These are phyloP conservation scores for Knufia petricola DNA, from an alignment of 2,329 filamentous ascomycete genomes.

Conservation along the genomic window DNA sequence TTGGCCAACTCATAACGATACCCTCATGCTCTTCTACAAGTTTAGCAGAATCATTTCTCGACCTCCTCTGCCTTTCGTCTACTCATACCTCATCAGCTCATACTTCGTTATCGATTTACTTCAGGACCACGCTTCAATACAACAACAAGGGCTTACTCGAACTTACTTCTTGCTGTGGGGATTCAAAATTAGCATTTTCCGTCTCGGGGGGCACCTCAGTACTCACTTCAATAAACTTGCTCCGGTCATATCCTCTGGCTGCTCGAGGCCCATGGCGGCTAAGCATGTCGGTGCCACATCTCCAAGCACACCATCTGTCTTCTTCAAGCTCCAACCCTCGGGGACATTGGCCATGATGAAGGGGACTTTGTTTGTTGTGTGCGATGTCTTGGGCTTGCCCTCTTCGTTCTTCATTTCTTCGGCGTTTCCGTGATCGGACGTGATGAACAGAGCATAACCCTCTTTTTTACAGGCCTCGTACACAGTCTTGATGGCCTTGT, in stretches of 20 bases:
- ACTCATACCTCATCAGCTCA: constrained; percentile 2
- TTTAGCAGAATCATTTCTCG: not conserved
- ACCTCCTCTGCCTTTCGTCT: constrained; percentile 2
- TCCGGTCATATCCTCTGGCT: constrained; percentile 89
- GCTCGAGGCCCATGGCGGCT: constrained; percentile 77
- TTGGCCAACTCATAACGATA: not conserved
- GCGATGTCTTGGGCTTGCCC: constrained; percentile 93
- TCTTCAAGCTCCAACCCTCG: constrained; percentile 74
- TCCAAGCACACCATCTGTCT: constrained; percentile 79
- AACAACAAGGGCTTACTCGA: not conserved
- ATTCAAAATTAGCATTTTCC: not conserved
- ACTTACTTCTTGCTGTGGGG: constrained; percentile 42
- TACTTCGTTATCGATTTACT: not conserved
- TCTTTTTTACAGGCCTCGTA: constrained; percentile 90
- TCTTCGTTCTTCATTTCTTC: constrained; percentile 98
- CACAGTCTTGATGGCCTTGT: constrained; percentile 86
- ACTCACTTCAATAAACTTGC: constrained; percentile 60
- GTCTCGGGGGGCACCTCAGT: not conserved
- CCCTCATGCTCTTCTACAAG: not conserved
- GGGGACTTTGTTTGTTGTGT: constrained; percentile 96
- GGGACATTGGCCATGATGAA: constrained; percentile 98
- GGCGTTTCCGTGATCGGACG: constrained; percentile 92
- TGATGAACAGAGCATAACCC: constrained; percentile 89
- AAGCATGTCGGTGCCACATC: constrained; percentile 95
- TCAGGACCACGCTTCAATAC: not conserved